Conservation (phyloP, 73 alveolate genomes). For the Blepharisma japonicum region DNA sequence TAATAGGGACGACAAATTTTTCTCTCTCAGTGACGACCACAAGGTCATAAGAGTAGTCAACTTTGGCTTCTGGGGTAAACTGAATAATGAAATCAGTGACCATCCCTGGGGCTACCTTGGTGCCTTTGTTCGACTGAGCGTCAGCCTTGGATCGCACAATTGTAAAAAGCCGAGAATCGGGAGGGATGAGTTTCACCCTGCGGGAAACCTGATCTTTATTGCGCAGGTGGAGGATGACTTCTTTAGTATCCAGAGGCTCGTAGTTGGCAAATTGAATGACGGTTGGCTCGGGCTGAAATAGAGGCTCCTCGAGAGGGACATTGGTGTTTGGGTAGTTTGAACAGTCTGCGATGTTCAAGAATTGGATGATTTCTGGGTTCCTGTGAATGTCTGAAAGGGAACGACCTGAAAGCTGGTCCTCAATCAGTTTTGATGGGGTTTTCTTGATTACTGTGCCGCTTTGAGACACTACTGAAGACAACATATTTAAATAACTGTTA, state of each 20-base stretch:
- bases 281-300: constrained; percentile 97
- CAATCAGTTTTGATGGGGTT: constrained; percentile 66
- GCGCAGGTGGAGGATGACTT: constrained; percentile 77
- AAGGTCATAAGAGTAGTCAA: constrained; percentile 93
- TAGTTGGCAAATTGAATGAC: constrained; percentile 96
- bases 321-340: constrained; percentile 92
- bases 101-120: constrained; percentile 98
- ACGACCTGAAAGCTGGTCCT: constrained; percentile 81
- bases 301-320: constrained; percentile 98
- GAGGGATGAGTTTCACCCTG: constrained; percentile 95
- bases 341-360: constrained; percentile 92
- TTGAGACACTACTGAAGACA: constrained; percentile 14
- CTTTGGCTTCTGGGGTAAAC: constrained; percentile 98
- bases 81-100: constrained; percentile 87
- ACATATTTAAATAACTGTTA: constrained; percentile 26
- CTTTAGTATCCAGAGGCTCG: constrained; percentile 85
- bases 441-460: constrained; percentile 36
- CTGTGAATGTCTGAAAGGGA: constrained; percentile 75
- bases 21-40: constrained; percentile 98
- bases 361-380: constrained; percentile 91
- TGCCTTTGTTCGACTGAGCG: constrained; percentile 50
- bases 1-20: constrained; percentile 97
- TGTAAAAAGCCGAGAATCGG: constrained; percentile 93
- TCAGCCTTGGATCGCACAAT: constrained; percentile 40
- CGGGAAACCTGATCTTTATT: constrained; percentile 96